phyloP scores from a whole-genome alignment of 1,284 basidiomycete genomes.

The Ceratobasidium theobromae region DNA sequence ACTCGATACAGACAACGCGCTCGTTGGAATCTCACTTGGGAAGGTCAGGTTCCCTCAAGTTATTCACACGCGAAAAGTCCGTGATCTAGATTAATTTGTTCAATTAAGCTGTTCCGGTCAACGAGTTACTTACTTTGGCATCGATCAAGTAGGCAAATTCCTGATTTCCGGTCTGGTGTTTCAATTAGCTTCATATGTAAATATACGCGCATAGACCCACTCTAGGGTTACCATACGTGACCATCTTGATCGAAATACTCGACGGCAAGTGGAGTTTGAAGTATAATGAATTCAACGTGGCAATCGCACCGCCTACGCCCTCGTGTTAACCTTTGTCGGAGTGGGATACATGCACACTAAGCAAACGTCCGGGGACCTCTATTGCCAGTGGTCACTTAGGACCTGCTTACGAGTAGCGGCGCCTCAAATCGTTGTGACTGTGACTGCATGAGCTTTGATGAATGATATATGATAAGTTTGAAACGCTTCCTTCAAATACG shows the following conservation, averaged over 20 bases:
- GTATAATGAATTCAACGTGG: slow-evolving; percentile 49
- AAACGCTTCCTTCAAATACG: background rate
- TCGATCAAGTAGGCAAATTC: slow-evolving; percentile 31
- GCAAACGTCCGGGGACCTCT: slow-evolving; percentile 31
- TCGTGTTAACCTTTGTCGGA: background rate
- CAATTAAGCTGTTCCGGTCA: background rate
- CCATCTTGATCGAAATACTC: slow-evolving; percentile 28
- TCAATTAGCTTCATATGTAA: background rate
- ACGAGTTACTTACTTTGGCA: slow-evolving; percentile 2
- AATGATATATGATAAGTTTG: background rate
- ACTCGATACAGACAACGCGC: background rate
- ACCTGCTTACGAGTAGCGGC: slow-evolving; percentile 32
- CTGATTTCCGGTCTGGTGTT: slow-evolving; percentile 34
- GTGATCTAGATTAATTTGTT: slow-evolving; percentile 36
- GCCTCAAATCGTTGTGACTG: background rate
- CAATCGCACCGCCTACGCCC: slow-evolving; percentile 51
- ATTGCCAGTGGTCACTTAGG: slow-evolving; percentile 15
- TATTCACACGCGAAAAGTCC: slow-evolving; percentile 53
- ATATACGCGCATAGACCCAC: slow-evolving; percentile 42
- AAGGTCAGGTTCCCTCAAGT: slow-evolving; percentile 52
- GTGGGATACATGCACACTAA: slow-evolving; percentile 23
- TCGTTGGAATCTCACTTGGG: slow-evolving; percentile 41
- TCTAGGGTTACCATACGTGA: slow-evolving; percentile 41
- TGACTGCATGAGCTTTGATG: slow-evolving; percentile 6
- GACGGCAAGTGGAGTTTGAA: slow-evolving; percentile 33